Conservation (phyloP, 257 asterid genomes). For the Mitragyna speciosa region DNA sequence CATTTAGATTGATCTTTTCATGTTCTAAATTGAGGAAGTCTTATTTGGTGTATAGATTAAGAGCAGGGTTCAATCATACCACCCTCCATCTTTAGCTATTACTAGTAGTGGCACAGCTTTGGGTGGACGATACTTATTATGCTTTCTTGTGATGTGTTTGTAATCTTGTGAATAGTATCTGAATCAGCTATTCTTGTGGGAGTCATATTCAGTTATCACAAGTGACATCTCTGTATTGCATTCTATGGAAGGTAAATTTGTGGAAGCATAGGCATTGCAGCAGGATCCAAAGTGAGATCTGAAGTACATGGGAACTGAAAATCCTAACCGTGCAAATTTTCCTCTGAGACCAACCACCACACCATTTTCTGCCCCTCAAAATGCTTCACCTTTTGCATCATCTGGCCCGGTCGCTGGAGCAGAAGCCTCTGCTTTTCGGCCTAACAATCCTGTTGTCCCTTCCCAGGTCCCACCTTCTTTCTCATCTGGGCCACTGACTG, state of each 20-base stretch:
- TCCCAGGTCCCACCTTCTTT: constrained; percentile 23
- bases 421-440: constrained; percentile 22
- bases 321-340: constrained; percentile 53
- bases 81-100: neutral
- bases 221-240: neutral
- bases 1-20: neutral
- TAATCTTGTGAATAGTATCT: neutral
- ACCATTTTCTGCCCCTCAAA: constrained; percentile 21
- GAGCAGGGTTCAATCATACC: neutral
- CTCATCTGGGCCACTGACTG: constrained; percentile 19
- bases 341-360: constrained; percentile 18
- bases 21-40: neutral
- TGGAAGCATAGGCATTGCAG: constrained; percentile 37
- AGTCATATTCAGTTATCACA: neutral
- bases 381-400: constrained; percentile 25
- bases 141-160: neutral
- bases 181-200: constrained; percentile 2
- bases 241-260: constrained; percentile 16
- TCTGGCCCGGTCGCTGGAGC: constrained; percentile 28
- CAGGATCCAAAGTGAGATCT: constrained; percentile 29
- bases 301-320: constrained; percentile 66
- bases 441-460: constrained; percentile 17
- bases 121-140: neutral
- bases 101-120: neutral
- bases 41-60: neutral